Conservation (phyloP, 345 rosid genomes). For the Euphorbia lathyris region DNA sequence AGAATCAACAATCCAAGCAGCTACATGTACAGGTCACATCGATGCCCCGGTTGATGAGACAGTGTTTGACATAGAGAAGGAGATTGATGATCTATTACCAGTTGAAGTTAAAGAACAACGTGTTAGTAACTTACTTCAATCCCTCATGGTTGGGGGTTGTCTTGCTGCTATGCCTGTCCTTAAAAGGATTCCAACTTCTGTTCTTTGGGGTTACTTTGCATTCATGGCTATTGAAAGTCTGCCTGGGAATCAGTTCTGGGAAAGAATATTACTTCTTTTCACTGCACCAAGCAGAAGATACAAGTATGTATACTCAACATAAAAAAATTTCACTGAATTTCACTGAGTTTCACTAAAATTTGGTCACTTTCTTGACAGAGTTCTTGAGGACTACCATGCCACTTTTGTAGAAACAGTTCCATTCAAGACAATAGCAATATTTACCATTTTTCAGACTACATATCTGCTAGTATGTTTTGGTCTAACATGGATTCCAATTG, state of each 20-base stretch:
- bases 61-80: conserved; percentile 31
- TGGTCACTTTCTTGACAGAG: conserved; percentile 15
- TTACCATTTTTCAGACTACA: conserved; percentile 25
- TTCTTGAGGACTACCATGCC: conserved; percentile 34
- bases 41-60: conserved; percentile 34
- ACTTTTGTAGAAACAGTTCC: conserved; percentile 33
- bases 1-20: conserved; percentile 32
- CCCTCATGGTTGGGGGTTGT: conserved; percentile 31
- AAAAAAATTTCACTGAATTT: too few species aligned
- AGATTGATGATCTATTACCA: conserved; percentile 32
- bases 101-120: conserved; percentile 31
- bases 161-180: conserved; percentile 37
- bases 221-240: conserved; percentile 37
- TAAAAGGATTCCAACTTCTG: conserved; percentile 36
- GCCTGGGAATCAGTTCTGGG: conserved; percentile 36
- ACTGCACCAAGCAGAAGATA: conserved; percentile 35
- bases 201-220: conserved; percentile 35
- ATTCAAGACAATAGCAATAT: conserved; percentile 26
- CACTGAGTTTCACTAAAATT: neutral
- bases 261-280: conserved; percentile 32
- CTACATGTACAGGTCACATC: conserved; percentile 28
- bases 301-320: conserved; percentile 17
- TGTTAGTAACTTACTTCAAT: conserved; percentile 31
- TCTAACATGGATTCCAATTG: conserved; percentile 34
- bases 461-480: conserved; percentile 30